A percentile compares a stretch with the other conserved stretches of the same genome.
These are phyloP conservation scores for Candida mesenterica DNA, from an alignment of 1,139 yeast species.

Conservation along the genomic window DNA sequence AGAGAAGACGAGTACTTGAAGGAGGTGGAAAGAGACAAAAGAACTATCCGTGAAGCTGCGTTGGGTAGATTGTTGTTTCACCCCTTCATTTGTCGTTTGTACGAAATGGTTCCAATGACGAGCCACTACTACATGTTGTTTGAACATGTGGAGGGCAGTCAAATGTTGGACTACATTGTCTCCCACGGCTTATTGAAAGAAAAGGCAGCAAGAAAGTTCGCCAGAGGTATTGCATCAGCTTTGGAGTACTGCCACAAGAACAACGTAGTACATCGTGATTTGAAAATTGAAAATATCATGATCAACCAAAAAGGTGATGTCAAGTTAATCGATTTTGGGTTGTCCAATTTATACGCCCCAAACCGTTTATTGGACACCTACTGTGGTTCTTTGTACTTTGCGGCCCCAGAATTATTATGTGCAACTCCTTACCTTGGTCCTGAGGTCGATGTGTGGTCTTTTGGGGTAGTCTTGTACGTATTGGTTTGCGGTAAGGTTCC, in stretches of 20 bases:
- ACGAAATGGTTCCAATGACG: conserved; percentile 95
- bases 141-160: conserved; percentile 97
- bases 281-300: conserved; percentile 94
- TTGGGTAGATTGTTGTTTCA: conserved; percentile 87
- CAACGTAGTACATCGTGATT: conserved; percentile 93
- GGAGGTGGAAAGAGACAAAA: conserved; percentile 85
- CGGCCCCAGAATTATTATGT: conserved; percentile 93
- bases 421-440: conserved; percentile 96
- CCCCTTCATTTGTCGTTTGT: conserved; percentile 87
- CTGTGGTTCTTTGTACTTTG: conserved; percentile 96
- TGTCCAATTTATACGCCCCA: conserved; percentile 81
- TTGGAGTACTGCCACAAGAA: conserved; percentile 90
- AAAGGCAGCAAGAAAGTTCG: conserved; percentile 90
- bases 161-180: conserved; percentile 94
- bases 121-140: conserved; percentile 96
- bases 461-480: conserved; percentile 93
- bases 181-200: conserved; percentile 95
- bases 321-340: conserved; percentile 92
- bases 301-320: conserved; percentile 92
- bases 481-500: conserved; percentile 97
- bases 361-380: conserved; percentile 79
- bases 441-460: conserved; percentile 97
- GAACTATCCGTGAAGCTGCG: conserved; percentile 94
- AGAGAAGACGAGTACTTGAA: conserved; percentile 76
- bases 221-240: conserved; percentile 95